Percentiles rank a stretch among this genome's conserved stretches.
phyloP scores from a whole-genome alignment of 1,284 basidiomycete genomes.

The Cryptococcus sp. region DNA sequence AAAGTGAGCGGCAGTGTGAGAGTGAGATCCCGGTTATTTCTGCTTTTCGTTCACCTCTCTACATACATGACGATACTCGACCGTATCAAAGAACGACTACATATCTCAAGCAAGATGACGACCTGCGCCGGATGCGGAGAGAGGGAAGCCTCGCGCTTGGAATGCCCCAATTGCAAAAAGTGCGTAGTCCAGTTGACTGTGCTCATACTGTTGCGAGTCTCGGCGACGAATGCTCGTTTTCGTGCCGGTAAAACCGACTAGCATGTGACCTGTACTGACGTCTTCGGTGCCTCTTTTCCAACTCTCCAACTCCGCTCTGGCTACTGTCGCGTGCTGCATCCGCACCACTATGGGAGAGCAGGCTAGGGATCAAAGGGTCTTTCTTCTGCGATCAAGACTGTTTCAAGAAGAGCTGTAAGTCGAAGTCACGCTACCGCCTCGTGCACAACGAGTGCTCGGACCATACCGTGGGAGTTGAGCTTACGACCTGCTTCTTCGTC shows the following conservation, averaged over 20 bases:
- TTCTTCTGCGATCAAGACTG: constrained; percentile 56
- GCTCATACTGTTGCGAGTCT: background rate
- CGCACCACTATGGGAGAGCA: constrained; percentile 11
- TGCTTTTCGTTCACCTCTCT: too few species aligned
- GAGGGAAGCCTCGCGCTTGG: constrained; percentile 48
- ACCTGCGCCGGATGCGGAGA: constrained; percentile 45
- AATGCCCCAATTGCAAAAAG: constrained; percentile 53
- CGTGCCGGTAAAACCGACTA: background rate
- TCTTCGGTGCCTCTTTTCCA: background rate
- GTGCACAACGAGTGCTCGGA: too few species aligned
- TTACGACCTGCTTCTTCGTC: background rate
- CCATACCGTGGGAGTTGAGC: background rate
- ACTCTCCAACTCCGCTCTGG: background rate
- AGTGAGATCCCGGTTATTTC: too few species aligned
- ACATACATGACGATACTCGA: too few species aligned
- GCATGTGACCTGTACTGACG: background rate
- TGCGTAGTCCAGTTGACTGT: constrained; percentile 21
- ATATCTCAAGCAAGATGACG: constrained; percentile 13
- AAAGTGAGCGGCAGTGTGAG: too few species aligned
- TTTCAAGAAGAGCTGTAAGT: constrained; percentile 55
- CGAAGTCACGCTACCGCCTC: background rate
- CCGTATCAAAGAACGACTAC: too few species aligned
- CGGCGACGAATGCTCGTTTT: background rate
- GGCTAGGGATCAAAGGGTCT: constrained; percentile 52
- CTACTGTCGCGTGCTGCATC: background rate